Base-by-base conservation (phyloP, 2,329 filamentous ascomycete species). In the Colletotrichum liriopes region DNA sequence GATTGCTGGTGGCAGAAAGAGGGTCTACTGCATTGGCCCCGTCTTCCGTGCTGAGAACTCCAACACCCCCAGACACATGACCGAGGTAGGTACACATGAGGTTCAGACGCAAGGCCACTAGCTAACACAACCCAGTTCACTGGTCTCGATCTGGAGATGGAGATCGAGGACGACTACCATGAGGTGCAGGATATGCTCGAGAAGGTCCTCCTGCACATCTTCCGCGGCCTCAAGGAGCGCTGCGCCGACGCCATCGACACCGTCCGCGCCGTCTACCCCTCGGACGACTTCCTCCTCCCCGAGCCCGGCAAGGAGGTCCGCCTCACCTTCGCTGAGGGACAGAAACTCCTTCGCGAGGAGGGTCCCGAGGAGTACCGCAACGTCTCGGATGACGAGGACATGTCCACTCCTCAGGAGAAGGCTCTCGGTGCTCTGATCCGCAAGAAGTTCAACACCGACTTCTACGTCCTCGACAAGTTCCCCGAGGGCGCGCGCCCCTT, bases 391-490 rank as follows among this genome's bases (percentile, higher is more conserved):
- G 91, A 93, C 74, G 93, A 96, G 79, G 94, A 96, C 78, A 91
- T 96, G 86, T 89, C 85, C 79, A 96, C 93, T 0, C 91, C 93
- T 0, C 92, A 96, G 79, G 94, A 96, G 82, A 95, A 95, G 84
- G 93, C 93, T n/a, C 91, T 98, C 11, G 96, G 96, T 70, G 92
- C 91, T 35, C 88, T 98, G 59, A 91, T 98, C 76, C 92, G 94
- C 69, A 89, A 94, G 77, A 98, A 98, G 85, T 98, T 93, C 88
- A 90, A 93, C 80, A 96, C 95, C 72, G 96, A 99, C 85, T 98
- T 98, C 86, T 98, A 98, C 85, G 92, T 97, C 29, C 89, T 99
- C 74, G 96, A 98, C 87, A 96, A 98, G 84, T 99, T 98, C 88
- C 96, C 96, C 55, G 91, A 96, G 82, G 87, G 88, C 47, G 94